Base-by-base conservation (phyloP, 2,329 filamentous ascomycete species). In the Apiospora phragmitis region DNA sequence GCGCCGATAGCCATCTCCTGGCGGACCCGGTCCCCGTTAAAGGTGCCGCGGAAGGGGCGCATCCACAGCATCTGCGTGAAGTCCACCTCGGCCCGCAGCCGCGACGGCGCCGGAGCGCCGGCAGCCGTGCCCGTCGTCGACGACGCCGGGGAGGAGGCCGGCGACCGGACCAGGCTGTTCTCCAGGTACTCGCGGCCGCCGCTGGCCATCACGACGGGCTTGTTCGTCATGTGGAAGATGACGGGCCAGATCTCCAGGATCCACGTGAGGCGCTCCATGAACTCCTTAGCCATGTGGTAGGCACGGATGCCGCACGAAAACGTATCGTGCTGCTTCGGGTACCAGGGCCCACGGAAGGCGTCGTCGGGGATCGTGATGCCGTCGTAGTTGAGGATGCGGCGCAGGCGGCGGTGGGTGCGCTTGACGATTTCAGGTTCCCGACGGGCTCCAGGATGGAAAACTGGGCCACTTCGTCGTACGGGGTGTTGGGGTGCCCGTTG, bases 261-360 rank as follows among this genome's bases (percentile, higher is more conserved):
- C 9, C 21, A 35, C 16, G 65, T 70, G n/a, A 70, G 41, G 11
- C 45, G 65, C 51, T 65, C 43, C 69, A 70, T 70, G 38, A 70
- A 45, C 42, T 70, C 66, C 38, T 49, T 24, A 7, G 38, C 43
- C 24, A 68, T 43, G 9, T 18, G 12, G 41, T 65, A 70, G 11
- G 65, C 47, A 3, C 49, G 41, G 5, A 70, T 5, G 14, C 69
- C 69, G 32, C 65, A 68, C 21, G 35, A 65, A 26, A 21, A 65
- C 26, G 12, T 3, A 29, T 68, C 65, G 9, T 29, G 9, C 29
- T 70, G 69, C n/a, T 14, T 47, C 8, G 66, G 38, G 21, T 45
- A 29, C 69, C 66, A 68, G 14, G 62, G 29, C 11, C 45, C n/a
- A 12, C 14, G 9, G 35, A 18, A 38, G 6, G 42, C 14, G 18